Evolutionary conservation across 73 alveolate species (phyloP).

Genomic region (Paramecium pentaurelia): DNA sequence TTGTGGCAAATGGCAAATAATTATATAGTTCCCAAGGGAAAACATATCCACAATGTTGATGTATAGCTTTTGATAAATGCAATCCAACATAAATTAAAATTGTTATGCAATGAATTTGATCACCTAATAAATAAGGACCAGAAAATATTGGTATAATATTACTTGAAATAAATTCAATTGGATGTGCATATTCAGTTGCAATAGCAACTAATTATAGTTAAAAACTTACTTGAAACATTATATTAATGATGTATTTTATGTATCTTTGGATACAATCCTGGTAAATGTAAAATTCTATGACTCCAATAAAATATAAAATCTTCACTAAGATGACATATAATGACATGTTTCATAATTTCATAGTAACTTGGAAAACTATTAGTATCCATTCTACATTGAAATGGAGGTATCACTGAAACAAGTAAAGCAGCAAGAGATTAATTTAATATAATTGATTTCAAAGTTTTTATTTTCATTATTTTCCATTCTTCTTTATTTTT

Average conservation of each 20-base stretch:
- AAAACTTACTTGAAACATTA: constrained; percentile 17
- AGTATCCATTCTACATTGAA: neutral
- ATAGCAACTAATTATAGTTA: neutral
- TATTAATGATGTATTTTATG: constrained; percentile 51
- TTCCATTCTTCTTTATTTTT: constrained; percentile 46
- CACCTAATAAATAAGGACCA: constrained; percentile 64
- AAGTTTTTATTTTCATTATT: constrained; percentile 31
- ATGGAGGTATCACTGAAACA: neutral
- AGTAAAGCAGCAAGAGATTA: neutral
- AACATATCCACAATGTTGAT: constrained; percentile 74
- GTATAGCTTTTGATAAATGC: neutral
- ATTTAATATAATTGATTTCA: neutral
- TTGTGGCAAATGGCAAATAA: constrained; percentile 55
- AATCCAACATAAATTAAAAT: neutral
- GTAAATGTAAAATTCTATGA: constrained; percentile 71
- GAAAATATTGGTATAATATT: constrained; percentile 61
- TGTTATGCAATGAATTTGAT: constrained; percentile 54
- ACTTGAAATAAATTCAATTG: constrained; percentile 70
- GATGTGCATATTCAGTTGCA: constrained; percentile 77
- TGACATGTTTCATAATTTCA: constrained; percentile 55
- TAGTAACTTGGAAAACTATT: constrained; percentile 61
- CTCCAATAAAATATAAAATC: constrained; percentile 69
- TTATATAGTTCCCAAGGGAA: constrained; percentile 69
- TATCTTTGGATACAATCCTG: constrained; percentile 26
- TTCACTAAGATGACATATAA: constrained; percentile 64